Base-by-base conservation (phyloP, 345 rosid genomes). In the Clausena lansium region DNA sequence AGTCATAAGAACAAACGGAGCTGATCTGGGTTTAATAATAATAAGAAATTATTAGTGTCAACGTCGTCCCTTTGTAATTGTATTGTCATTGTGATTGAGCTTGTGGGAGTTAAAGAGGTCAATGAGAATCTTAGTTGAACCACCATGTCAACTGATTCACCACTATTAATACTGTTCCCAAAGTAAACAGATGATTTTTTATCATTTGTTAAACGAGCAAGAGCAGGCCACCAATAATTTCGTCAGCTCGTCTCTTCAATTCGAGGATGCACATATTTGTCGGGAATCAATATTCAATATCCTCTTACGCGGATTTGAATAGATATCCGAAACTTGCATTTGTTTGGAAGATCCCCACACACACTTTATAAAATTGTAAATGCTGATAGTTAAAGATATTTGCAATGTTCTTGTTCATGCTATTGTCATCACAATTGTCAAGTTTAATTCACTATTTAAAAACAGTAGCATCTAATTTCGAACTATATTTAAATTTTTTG, bases 101-200 rank as follows among this genome's bases (percentile, higher is more conserved):
- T 62, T 4, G 68, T 3, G 70, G 30, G 25, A 4, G 70, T 28
- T 62, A 33, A 27, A 36, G 55, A 33, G 63, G 66, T 72, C 66
- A 76, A 1, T 25, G 28, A 33, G 63, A 77, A 61, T 70, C 35
- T 77, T 71, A 24, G 80, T 77, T 70, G 65, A 50, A 77, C 76
- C 63, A 70, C 75, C 47, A 14, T 22, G 13, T 6, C 61, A 30
- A 20, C 35, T n/a, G 9, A 30, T 22, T 33, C 50, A 47, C 3
- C 17, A 3, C 47, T 10, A 41, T 41, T 41, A 41, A 1, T 9
- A 41, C 2, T 41, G 47, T 41, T 0, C 47, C 47, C 4, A 3
- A 41, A 41, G 47, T 41, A 9, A 41, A 41, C 14, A 41, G 14
- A 0, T 41, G 47, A 41, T 41, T 11, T 11, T 41, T 41, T 9